These are phyloP conservation scores for Fomitopsis serialis DNA, from an alignment of 768 basidiomycete genomes.

Conservation along the genomic window DNA sequence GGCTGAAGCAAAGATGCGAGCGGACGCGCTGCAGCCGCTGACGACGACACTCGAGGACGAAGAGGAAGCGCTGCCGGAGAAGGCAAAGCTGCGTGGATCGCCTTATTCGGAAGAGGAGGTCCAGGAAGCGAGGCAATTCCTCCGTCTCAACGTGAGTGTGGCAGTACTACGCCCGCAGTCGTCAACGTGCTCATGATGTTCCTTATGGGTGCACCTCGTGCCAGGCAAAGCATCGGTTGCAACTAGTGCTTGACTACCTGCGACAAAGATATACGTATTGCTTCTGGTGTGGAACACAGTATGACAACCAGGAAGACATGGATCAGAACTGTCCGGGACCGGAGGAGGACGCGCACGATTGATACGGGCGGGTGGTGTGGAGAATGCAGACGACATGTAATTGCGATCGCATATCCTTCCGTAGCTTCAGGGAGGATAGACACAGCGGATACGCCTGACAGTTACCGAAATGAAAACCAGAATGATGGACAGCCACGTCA, in stretches of 20 bases:
- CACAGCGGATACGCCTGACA: too few species aligned
- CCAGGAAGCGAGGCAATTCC: slow-evolving; percentile 62
- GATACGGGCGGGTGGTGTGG: slow-evolving; percentile 5
- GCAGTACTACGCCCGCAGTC: background rate
- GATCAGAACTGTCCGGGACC: slow-evolving; percentile 63
- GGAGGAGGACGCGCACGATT: slow-evolving; percentile 78
- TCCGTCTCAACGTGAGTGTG: slow-evolving; percentile 53
- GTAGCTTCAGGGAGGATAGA: too few species aligned
- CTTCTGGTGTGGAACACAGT: slow-evolving; percentile 85
- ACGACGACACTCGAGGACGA: slow-evolving; percentile 22
- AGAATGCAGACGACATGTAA: background rate
- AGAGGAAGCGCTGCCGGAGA: slow-evolving; percentile 12
- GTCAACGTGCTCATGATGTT: background rate
- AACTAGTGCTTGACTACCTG: slow-evolving; percentile 65
- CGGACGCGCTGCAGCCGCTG: slow-evolving; percentile 59
- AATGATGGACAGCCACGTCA: too few species aligned
- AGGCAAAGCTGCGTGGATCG: slow-evolving; percentile 20
- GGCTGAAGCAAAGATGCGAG: slow-evolving; percentile 73
- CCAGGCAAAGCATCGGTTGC: slow-evolving; percentile 68
- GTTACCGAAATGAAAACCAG: too few species aligned
- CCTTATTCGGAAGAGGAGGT: slow-evolving; percentile 50
- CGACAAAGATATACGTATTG: slow-evolving; percentile 72
- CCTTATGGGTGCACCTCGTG: background rate
- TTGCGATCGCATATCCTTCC: background rate
- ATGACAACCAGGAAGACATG: slow-evolving; percentile 57